Evolutionary conservation across 352 stramenopile genomes (phyloP).

Genomic region (Phytophthora megakarya): DNA sequence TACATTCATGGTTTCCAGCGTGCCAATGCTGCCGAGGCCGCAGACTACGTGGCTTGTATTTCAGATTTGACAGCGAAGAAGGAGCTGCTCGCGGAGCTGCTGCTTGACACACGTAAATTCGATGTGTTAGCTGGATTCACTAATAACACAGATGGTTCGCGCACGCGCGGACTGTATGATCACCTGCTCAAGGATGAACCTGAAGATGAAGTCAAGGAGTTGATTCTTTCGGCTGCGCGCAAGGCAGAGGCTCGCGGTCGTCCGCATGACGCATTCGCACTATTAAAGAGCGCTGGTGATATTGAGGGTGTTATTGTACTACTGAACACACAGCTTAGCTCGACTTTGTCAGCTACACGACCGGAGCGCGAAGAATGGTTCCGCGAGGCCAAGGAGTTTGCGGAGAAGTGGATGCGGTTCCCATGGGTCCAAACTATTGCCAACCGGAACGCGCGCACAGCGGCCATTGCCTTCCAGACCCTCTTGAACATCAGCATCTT

Average conservation of each 20-base stretch:
- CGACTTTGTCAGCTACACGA: conserved; percentile 59
- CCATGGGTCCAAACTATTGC: conserved; percentile 80
- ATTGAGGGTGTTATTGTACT: conserved; percentile 75
- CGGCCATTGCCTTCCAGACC: conserved; percentile 83
- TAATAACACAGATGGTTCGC: conserved; percentile 82
- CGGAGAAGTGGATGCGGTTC: conserved; percentile 87
- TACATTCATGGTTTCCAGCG: conserved; percentile 87
- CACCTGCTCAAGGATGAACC: conserved; percentile 72
- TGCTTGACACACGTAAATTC: conserved; percentile 85
- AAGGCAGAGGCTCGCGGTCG: conserved; percentile 78
- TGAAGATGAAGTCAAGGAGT: conserved; percentile 77
- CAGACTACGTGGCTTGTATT: conserved; percentile 82
- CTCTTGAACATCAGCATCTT: conserved; percentile 89
- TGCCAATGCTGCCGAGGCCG: conserved; percentile 72
- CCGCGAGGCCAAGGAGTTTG: conserved; percentile 81
- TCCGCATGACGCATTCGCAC: conserved; percentile 71
- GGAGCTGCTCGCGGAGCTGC: conserved; percentile 68
- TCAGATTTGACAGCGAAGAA: conserved; percentile 66
- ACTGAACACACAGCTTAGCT: conserved; percentile 75
- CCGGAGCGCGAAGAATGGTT: conserved; percentile 83
- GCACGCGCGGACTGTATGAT: conserved; percentile 76
- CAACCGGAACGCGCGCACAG: conserved; percentile 70
- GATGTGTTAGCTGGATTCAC: conserved; percentile 79
- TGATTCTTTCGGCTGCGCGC: conserved; percentile 72
- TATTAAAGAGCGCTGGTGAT: conserved; percentile 81